Evolutionary conservation across 345 rosid genomes (phyloP).

Genomic region (Gossypium ekmanianum): DNA sequence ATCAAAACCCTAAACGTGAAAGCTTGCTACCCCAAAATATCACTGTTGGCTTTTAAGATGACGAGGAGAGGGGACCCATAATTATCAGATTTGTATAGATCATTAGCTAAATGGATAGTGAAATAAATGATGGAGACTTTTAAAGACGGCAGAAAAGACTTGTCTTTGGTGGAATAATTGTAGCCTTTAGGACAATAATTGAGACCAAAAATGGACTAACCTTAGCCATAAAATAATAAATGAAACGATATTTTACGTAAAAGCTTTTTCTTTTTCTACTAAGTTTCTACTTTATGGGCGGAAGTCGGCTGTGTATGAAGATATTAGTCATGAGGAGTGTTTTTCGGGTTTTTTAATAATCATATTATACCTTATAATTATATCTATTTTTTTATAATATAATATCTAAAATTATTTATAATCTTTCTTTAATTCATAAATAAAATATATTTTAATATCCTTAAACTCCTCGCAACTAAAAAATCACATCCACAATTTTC

Average conservation of each 20-base stretch:
- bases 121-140: neutral
- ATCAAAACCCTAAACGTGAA: neutral
- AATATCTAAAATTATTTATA: no score
- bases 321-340: no score
- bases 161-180: neutral
- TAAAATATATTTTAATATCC: no score
- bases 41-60: neutral
- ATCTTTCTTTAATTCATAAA: no score
- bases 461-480: no score
- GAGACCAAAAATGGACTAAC: neutral
- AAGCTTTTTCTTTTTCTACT: neutral
- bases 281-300: neutral
- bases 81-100: neutral
- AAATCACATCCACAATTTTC: no score
- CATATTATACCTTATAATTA: no score
- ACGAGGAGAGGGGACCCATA: neutral
- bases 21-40: no score
- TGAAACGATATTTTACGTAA: neutral
- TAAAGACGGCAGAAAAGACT: neutral
- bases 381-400: no score
- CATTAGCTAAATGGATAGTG: neutral
- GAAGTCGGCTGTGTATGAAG: no score
- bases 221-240: neutral
- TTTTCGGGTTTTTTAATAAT: no score
- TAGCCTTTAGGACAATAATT: constrained; percentile 17